A percentile compares a stretch with the other conserved stretches of the same genome.
phyloP scores from a whole-genome alignment of 306 rosid species.

The Trifolium pratense region DNA sequence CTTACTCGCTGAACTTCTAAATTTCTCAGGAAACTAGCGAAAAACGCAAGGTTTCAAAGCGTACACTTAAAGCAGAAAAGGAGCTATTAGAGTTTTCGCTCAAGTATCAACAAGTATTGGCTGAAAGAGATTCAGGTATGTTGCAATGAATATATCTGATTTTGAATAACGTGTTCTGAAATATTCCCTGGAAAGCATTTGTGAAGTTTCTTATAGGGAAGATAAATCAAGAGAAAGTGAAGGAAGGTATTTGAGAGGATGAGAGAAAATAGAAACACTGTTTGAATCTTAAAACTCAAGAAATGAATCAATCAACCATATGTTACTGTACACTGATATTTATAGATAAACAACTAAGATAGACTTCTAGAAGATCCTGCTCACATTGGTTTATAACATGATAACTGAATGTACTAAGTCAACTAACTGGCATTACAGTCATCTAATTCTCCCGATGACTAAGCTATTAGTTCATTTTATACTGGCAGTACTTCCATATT shows the following conservation, averaged over 20 bases:
- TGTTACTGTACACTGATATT: not conserved
- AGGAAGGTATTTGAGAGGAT: slow-evolving; percentile 2
- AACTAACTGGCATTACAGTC: not conserved
- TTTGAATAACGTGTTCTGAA: slow-evolving; percentile 29
- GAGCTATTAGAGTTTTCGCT: slow-evolving; percentile 86
- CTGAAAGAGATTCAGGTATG: slow-evolving; percentile 92
- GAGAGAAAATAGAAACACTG: slow-evolving; percentile 1
- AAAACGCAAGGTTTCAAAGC: slow-evolving; percentile 82
- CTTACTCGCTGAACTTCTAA: slow-evolving; percentile 37
- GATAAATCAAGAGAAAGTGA: slow-evolving; percentile 10
- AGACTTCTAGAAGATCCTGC: slow-evolving; percentile 22
- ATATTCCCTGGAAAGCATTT: slow-evolving; percentile 33
- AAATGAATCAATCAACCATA: slow-evolving; percentile 1
- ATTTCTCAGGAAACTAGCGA: slow-evolving; percentile 69
- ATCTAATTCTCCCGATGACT: not conserved
- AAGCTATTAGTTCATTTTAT: slow-evolving; percentile 1
- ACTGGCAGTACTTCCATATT: not conserved
- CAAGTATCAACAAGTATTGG: slow-evolving; percentile 86
- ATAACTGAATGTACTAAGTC: not conserved
- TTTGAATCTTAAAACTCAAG: not conserved
- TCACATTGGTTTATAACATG: slow-evolving; percentile 3
- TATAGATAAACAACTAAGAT: not conserved
- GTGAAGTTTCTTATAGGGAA: slow-evolving; percentile 18
- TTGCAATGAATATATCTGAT: slow-evolving; percentile 40
- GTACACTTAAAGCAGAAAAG: slow-evolving; percentile 80